Evolutionary conservation across 352 stramenopile genomes (phyloP), one percentile per base, ranked within the genome.

Genomic region (Globisporangium recalcitrans): DNA sequence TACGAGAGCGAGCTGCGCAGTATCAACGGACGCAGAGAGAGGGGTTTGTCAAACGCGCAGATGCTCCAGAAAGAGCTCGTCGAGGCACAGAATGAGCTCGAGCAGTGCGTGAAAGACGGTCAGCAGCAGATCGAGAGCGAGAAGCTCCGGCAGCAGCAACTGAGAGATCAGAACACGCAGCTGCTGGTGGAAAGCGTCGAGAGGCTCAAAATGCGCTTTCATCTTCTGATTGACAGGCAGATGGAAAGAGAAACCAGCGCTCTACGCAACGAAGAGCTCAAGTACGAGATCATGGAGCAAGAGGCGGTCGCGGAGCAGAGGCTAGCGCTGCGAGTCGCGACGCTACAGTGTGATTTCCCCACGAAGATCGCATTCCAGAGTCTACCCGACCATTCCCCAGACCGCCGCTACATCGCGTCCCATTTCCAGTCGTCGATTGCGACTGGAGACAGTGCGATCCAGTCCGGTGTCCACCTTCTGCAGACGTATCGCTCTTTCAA

Each of bases 51-150:
- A 7, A 85, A 87, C 42, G 74, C 80, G 0, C 63, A 78, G 31
- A 82, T 85, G 72, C 62, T 91, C n/a, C 75, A 91, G n/a, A 60
- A 67, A 29, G 82, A 89, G 51, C 74, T 90, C 19, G 52, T 88
- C 1, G 69, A 80, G 11, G 75, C 78, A 9, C 66, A 90, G 8
- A 86, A 85, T 16, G 71, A 80, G 24, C 68, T 90, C 1, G 82
- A 92, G 46, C 44, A 70, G 9, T 69, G 73, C 26, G 77, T 88
- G 29, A 58, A 66, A 2, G 58, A 68, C 16, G 82, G 80, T 0
- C 73, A 77, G n/a, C 9, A 61, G 27, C 69, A 79, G 51, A 73
- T 92, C 11, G 40, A 73, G 13, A 54, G 73, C 5, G 80, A 92
- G 52, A 75, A 82, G 40, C 52, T 69, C 9, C 68, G 77, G 0